Evolutionary conservation across 2,329 filamentous ascomycete genomes (phyloP).

Genomic region (Diaporthe sp.): DNA sequence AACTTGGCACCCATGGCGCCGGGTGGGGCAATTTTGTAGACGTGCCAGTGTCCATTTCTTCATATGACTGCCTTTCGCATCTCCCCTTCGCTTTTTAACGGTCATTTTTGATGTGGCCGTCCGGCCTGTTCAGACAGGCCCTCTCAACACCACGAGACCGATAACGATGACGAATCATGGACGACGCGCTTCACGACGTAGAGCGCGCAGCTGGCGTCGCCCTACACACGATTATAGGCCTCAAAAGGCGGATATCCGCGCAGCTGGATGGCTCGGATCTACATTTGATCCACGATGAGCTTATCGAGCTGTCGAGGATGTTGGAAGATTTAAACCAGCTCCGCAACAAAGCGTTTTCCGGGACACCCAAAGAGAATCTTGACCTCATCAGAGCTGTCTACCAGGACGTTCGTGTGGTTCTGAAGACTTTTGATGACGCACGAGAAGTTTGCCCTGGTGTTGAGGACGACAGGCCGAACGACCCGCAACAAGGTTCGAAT

Average conservation of each 20-base stretch:
- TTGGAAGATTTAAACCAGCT: background rate
- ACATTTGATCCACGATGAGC: conserved; percentile 11
- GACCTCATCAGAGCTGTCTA: background rate
- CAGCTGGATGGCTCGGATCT: background rate
- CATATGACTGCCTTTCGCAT: conserved; percentile 4
- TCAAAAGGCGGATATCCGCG: background rate
- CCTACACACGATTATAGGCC: conserved; percentile 1
- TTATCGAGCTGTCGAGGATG: background rate
- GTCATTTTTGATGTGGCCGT: background rate
- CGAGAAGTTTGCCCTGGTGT: background rate
- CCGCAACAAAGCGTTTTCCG: background rate
- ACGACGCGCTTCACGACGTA: conserved; percentile 20
- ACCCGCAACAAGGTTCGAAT: background rate
- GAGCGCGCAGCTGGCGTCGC: conserved; percentile 14
- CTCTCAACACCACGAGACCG: background rate
- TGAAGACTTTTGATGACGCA: background rate
- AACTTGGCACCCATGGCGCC: conserved; percentile 7
- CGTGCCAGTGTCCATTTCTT: conserved; percentile 9
- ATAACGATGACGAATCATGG: conserved; percentile 4
- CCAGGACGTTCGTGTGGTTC: background rate
- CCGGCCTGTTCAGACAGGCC: background rate
- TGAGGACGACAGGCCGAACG: background rate
- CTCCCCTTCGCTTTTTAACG: background rate
- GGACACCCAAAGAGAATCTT: background rate
- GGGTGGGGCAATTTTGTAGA: conserved; percentile 12